Evolutionary conservation across 1,284 basidiomycete species (phyloP).

Genomic region (Phellopilus nigrolimitatus): DNA sequence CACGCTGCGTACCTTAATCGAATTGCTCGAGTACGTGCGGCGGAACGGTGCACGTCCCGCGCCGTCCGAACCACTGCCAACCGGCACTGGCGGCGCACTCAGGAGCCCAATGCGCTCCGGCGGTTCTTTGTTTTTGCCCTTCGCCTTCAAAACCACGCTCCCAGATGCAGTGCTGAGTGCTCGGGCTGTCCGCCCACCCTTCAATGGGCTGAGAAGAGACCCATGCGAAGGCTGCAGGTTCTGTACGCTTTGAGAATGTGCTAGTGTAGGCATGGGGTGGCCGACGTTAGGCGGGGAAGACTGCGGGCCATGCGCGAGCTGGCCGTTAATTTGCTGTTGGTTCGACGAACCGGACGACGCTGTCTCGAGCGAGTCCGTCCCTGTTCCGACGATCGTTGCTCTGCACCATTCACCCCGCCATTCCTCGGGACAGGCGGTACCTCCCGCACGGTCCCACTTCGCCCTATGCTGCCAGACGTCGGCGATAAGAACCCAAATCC

Average conservation of each 20-base stretch:
- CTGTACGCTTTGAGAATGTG: constrained; percentile 18
- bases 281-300: constrained; percentile 14
- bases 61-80: constrained; percentile 31
- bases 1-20: constrained; percentile 81
- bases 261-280: constrained; percentile 5
- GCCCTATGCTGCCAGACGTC: constrained; percentile 12
- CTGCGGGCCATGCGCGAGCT: constrained; percentile 5
- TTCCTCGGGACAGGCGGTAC: constrained; percentile 41
- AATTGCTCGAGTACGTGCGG: constrained; percentile 95
- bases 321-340: neutral
- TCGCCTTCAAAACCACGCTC: constrained; percentile 22
- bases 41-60: constrained; percentile 64
- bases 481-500: constrained; percentile 15
- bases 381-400: constrained; percentile 43
- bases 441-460: constrained; percentile 12
- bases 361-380: constrained; percentile 66
- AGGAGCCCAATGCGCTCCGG: constrained; percentile 16
- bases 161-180: constrained; percentile 16
- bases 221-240: constrained; percentile 14
- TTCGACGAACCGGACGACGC: constrained; percentile 67
- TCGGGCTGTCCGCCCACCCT: constrained; percentile 9
- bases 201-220: constrained; percentile 13
- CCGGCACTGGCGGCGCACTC: constrained; percentile 17
- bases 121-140: constrained; percentile 21
- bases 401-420: constrained; percentile 32